phyloP scores from a whole-genome alignment of 345 rosid species.

The Euphorbia tirucalli region DNA sequence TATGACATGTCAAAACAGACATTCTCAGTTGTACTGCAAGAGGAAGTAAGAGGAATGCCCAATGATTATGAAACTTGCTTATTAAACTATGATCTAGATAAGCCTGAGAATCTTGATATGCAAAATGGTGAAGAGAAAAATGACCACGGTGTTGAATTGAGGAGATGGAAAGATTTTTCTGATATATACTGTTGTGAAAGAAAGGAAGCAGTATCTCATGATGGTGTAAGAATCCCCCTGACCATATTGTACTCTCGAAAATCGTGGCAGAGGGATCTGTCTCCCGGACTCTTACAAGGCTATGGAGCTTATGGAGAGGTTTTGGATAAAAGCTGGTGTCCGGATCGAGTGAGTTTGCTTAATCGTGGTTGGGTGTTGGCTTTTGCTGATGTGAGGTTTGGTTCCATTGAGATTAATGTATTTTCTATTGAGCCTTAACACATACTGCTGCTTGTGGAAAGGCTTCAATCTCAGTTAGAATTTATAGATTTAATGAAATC shows the following conservation, averaged over 20 bases:
- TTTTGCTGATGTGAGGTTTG: conserved; percentile 91
- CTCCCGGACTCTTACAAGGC: conserved; percentile 71
- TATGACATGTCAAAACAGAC: conserved; percentile 61
- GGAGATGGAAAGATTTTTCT: conserved; percentile 52
- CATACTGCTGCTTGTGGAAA: not conserved
- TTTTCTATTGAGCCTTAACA: not conserved
- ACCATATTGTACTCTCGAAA: conserved; percentile 69
- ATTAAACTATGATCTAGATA: conserved; percentile 24
- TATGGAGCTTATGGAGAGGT: conserved; percentile 94
- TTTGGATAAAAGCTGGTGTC: conserved; percentile 75
- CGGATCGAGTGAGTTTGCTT: conserved; percentile 72
- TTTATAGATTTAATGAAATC: not conserved
- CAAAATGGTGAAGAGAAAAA: conserved; percentile 21
- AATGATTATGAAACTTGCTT: conserved; percentile 25
- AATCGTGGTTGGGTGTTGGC: conserved; percentile 94
- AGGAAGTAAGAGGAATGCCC: conserved; percentile 40
- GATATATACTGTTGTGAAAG: conserved; percentile 63
- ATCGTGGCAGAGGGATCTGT: conserved; percentile 52
- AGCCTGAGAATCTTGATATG: conserved; percentile 9
- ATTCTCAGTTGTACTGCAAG: conserved; percentile 63
- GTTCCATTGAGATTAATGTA: conserved; percentile 13
- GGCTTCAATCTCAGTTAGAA: not conserved
- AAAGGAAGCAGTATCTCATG: conserved; percentile 65
- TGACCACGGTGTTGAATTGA: conserved; percentile 21
- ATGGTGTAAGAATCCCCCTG: conserved; percentile 69